These are phyloP conservation scores for Cladosporium sp. DNA, from an alignment of 2,329 filamentous ascomycete genomes.

Conservation along the genomic window DNA sequence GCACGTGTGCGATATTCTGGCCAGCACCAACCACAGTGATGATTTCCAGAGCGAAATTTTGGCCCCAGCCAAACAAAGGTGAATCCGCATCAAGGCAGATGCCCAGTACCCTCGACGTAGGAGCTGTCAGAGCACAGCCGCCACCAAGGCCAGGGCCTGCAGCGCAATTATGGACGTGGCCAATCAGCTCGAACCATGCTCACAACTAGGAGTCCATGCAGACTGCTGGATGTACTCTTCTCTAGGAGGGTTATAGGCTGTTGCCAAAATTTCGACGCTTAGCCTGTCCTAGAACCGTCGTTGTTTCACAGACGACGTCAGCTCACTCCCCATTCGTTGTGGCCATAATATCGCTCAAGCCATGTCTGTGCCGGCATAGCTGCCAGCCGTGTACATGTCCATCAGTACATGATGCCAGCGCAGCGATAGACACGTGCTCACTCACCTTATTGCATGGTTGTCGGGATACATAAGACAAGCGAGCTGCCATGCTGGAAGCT, in stretches of 20 bases:
- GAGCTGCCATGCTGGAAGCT: too few relatives aligned
- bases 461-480: too few relatives aligned
- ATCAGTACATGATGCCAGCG: too few relatives aligned
- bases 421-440: too few relatives aligned
- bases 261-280: neutral
- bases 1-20: neutral
- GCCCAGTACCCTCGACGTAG: too few relatives aligned
- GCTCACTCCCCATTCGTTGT: neutral
- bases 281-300: neutral
- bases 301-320: too few relatives aligned
- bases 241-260: neutral
- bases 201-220: neutral
- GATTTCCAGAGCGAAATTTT: neutral
- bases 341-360: neutral
- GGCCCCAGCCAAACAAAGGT: neutral
- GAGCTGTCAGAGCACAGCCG: slow-evolving; percentile 1
- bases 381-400: too few relatives aligned
- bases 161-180: neutral
- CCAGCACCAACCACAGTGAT: neutral
- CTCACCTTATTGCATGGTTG: too few relatives aligned
- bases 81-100: too few relatives aligned
- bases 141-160: neutral
- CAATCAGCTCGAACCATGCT: neutral
- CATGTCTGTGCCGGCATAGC: too few relatives aligned
- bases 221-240: neutral